These are phyloP conservation scores for Peribolospora kevripleyi DNA, from an alignment of 768 basidiomycete species.

Conservation along the genomic window DNA sequence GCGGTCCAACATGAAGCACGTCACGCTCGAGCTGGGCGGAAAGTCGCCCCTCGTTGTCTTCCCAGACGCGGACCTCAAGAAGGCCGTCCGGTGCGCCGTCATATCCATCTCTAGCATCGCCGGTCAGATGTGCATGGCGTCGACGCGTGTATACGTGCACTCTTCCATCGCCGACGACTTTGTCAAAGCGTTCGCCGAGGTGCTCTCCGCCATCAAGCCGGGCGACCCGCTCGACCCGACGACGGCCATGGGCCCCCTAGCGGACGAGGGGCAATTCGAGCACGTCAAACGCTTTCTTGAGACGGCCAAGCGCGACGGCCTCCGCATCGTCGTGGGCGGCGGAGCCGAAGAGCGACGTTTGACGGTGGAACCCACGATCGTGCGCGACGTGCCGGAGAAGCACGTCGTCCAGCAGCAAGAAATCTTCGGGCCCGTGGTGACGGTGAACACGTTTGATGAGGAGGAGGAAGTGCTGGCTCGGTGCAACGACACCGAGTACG, in stretches of 20 bases:
- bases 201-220: constrained; percentile 6
- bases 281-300: constrained; percentile 1
- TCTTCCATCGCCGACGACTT: constrained; percentile 7
- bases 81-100: constrained; percentile 3
- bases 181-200: constrained; percentile 4
- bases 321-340: too few species aligned
- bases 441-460: neutral
- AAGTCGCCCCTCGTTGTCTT: constrained; percentile 1
- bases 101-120: constrained; percentile 3
- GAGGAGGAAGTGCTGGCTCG: neutral
- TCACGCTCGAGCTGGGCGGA: constrained; percentile 13
- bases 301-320: neutral
- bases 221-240: constrained; percentile 4
- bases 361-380: neutral
- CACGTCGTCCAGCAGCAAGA: neutral
- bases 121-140: constrained; percentile 11
- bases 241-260: constrained; percentile 5
- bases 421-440: constrained; percentile 4
- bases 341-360: neutral
- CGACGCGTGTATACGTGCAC: constrained; percentile 7
- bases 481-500: constrained; percentile 3
- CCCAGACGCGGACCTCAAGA: neutral
- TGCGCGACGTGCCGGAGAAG: neutral
- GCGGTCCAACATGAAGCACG: constrained; percentile 13
- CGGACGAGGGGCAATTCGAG: constrained; percentile 2